Percentiles rank a stretch among this genome's conserved stretches.
These are phyloP conservation scores for Blepharisma undulans DNA, from an alignment of 169 alveolate genomes.

Conservation along the genomic window DNA sequence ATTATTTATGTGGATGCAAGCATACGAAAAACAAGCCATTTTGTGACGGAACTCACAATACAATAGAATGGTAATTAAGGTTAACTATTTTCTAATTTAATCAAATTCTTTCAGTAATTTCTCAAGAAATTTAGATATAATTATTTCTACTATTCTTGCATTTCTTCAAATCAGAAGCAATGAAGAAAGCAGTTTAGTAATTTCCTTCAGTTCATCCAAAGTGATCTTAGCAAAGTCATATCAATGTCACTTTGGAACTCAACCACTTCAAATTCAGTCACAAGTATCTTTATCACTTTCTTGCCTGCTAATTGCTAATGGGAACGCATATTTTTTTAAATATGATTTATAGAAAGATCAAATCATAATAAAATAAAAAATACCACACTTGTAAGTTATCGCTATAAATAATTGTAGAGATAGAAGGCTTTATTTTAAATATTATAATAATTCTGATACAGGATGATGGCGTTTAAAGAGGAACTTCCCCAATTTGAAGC, in stretches of 20 bases:
- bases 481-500: background rate
- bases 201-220: background rate
- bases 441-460: background rate
- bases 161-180: background rate
- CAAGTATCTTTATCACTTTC: constrained; percentile 11
- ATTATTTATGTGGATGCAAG: constrained; percentile 76
- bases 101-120: background rate
- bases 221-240: constrained; percentile 8
- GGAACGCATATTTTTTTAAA: too few relatives aligned
- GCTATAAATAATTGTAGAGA: background rate
- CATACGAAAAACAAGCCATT: constrained; percentile 64
- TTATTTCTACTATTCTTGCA: background rate
- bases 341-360: too few relatives aligned
- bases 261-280: constrained; percentile 12
- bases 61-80: constrained; percentile 29
- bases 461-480: background rate
- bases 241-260: constrained; percentile 36
- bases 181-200: background rate
- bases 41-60: constrained; percentile 63
- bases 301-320: background rate
- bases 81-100: background rate
- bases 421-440: background rate
- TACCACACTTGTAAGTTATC: too few relatives aligned
- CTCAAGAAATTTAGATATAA: background rate
- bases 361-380: too few relatives aligned